Evolutionary conservation across 176 grass and related monocot species (phyloP), one percentile per base, ranked within the genome.

Genomic region (Eremochloa ophiuroides): DNA sequence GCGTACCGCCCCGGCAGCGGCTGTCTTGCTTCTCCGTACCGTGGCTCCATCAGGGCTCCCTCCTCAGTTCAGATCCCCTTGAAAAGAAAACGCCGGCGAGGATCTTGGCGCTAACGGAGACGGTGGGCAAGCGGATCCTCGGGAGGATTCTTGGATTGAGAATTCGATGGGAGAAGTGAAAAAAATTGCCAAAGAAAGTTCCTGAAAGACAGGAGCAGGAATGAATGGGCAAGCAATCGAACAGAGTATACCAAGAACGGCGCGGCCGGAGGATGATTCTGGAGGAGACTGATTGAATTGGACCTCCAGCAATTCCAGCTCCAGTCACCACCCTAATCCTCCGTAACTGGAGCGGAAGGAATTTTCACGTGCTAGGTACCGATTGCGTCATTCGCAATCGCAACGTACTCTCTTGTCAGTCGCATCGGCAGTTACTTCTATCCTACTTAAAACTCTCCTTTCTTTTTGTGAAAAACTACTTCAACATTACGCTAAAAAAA

Each of bases 1-100:
- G 88, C 86, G 78, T 94, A 93, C 17, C 66, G 38, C 31, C 84
- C 40, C 69, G 61, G 66, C 20, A 56, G 40, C 53, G 70, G 73
- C 38, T 66, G 51, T 42, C 43, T 75, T 15, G 62, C 35, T 26
- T 77, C 71, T 41, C 55, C 82, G 56, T 53, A 44, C 62, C 39
- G 40, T 44, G 44, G 65, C 73, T 2, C 55, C 73, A 85, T 85
- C 86, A 23, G 44, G 60, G 44, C 35, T 20, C 44, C 46, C 46
- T 65, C 74, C 60, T 42, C 62, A 43, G 17, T 38, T 63, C 74
- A 47, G 62, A 80, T 76, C 51, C 62, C 69, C 50, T 46, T 17
- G 8, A 39, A 29, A 22, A 60, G n/a, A 10, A 22, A 62, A 69
- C n/a, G 39, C n/a, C 39, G 39, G n/a, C 38, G 38, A 62, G 31